Evolutionary conservation across 768 basidiomycete genomes (phyloP), one percentile per base, ranked within the genome.

Genomic region (Termitomyces sp.): DNA sequence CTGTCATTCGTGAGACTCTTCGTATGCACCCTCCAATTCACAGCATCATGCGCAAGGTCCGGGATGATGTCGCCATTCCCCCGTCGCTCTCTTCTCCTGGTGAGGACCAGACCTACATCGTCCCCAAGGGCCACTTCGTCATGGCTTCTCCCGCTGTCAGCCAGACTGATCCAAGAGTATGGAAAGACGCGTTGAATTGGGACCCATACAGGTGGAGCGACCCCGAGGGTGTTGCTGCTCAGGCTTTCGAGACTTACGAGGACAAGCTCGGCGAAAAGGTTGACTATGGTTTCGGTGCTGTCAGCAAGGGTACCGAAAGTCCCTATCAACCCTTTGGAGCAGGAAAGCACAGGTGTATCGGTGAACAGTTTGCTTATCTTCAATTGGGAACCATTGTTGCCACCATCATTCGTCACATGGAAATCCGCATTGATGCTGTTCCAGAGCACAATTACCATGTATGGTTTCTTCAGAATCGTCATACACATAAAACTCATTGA

Each of bases 301-400:
- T 99, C 56, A 92, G 89, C 78, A 98, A 98, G 77, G 96, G 96
- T 54, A 98, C 96, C 6, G 92, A 96, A 60, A 92, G 89, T 67
- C 94, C 93, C 53, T 98, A 98, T 73, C 92, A 97, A 72, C 97
- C 97, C 2, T 99, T 99, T 69, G 97, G 97, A 63, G 96, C 97
- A 56, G 97, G 97, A 34, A 83, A 92, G 68, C 96, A 98, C 78
- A 82, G 96, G 65, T 98, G 93, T 73, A 96, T 98, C 63, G 93
- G 94, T 65, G 94, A 96, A 37, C 54, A 94, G 87, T 98, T 98
- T 70, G 97, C 97, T 31, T 96, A 97, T 74, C 77, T 98, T 63
- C 97, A 99, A 76, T 77, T 98, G 10, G 91, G 94, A 42, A 87
- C 88, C 6, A 82, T 98, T 72, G 79, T 98, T 66, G 73, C 87